phyloP scores from a whole-genome alignment of 306 rosid genomes.

The Acacia confusa region DNA sequence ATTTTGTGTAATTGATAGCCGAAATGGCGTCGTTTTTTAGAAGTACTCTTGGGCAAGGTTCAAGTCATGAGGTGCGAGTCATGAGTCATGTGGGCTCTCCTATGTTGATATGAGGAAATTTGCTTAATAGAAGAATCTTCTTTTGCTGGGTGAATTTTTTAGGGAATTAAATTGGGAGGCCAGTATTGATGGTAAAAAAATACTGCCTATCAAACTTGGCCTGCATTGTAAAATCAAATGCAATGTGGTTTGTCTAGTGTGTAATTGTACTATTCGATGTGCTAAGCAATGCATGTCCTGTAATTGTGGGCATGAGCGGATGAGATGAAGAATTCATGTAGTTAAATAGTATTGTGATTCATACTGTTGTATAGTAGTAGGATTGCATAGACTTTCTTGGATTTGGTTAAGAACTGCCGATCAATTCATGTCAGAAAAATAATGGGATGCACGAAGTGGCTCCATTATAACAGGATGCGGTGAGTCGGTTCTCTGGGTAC shows the following conservation, averaged over 20 bases:
- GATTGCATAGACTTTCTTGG: not conserved
- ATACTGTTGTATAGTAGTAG: not conserved
- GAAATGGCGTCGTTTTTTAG: not conserved
- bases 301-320: not conserved
- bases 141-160: not conserved
- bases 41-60: not conserved
- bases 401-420: not conserved
- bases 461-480: not conserved
- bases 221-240: slow-evolving; percentile 19
- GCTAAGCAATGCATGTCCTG: not conserved
- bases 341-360: not conserved
- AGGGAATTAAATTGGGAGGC: not conserved
- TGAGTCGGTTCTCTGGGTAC: not conserved
- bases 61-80: not conserved
- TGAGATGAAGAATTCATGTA: slow-evolving; percentile 15
- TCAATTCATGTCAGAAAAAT: not conserved
- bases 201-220: slow-evolving; percentile 12
- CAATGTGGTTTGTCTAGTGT: not conserved
- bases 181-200: not conserved
- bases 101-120: not conserved
- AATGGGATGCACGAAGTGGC: not conserved
- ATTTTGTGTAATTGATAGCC: not conserved
- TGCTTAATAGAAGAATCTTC: not conserved
- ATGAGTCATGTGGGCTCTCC: not conserved
- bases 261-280: not conserved